Evolutionary conservation across 1,139 yeast genomes (phyloP), one percentile per base, ranked within the genome.

Genomic region (Pneumocystis wakefieldiae): DNA sequence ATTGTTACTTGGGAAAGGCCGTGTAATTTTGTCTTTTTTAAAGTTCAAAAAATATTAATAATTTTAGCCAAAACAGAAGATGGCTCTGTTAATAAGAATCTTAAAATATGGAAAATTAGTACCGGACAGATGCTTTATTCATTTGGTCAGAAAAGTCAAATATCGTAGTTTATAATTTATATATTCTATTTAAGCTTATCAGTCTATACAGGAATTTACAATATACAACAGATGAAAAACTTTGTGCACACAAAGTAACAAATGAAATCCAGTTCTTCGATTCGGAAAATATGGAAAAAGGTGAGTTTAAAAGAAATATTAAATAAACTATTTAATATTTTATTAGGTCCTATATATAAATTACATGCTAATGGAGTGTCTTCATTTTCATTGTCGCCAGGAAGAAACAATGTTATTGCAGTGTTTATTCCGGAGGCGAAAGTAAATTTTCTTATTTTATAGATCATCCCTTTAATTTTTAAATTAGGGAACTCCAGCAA

Each of bases 1-100:
- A 75, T 92, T 67, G 83, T 90, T 69, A 83, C 95, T 61, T 94
- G 97, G 97, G 90, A 91, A 70, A 87, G 91, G 71, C 96, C 97
- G 14, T 73, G 59, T 57, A 57, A 37, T 28, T 19, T 28, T 57
- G 14, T 83, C 68, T 8, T 10, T 37, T 57, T 19, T 39, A 8
- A 4, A 19, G 14, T 28, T 32, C 6, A 17, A 19, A 59, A 35
- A 36, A 36, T 59, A 59, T 32, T 48, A 48, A 48, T 24, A 24
- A 36, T 24, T 19, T 24, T 39, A 59, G 57, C 60, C 8, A 79
- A 83, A 76, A 74, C 74, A 66, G 73, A 70, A 57, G 74, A 71
- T 61, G 75, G 76, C n/a, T 72, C 66, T 36, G 67, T 66, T 14
- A 66, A 76, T 48, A 90, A 91, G 41, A 84, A 86, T 74, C 87